Evolutionary conservation across 2,329 filamentous ascomycete genomes (phyloP), one percentile per base, ranked within the genome.

Genomic region (Pyrenochaeta sp.): DNA sequence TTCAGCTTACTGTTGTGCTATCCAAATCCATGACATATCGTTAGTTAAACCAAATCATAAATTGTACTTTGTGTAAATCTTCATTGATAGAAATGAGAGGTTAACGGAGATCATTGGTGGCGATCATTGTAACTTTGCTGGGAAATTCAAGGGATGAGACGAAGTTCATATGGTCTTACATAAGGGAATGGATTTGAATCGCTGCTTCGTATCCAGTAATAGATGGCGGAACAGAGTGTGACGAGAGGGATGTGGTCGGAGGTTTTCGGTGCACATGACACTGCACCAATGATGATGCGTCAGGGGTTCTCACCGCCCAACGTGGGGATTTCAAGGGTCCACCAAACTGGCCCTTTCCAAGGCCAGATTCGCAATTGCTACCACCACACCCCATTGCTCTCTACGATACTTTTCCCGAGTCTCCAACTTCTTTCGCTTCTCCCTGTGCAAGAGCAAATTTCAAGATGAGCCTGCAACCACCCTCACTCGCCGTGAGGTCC

Each of bases 381-480:
- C 42, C 52, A 56, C 52, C 33, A 50, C 58, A 54, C 57, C 32
- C 52, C 44, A 49, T 39, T 43, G 41, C 44, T 54, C 40, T 30
- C 32, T 47, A 30, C 45, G 35, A 44, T 40, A 18, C 32, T 39
- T 40, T 18, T 36, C 35, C 18, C n/a, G 27, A 18, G 17, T 46
- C 14, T 40, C 42, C 32, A 20, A 20, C 33, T 12, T 21, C 29
- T 32, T 37, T 18, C 18, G 36, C 2, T 18, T 17, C 31, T 40
- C 33, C 27, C 33, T 20, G 49, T 33, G 46, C 4, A 50, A n/a
- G 21, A 35, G 18, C 40, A 33, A 30, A 15, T 18, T 11, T 47
- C 62, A 68, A 43, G 33, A 75, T 75, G 72, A 75, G 73, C 61
- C 66, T 75, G 30, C 73, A 75, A 48, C 72, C 69, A 15, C 73